Base-by-base conservation (phyloP, 352 stramenopile species). In the Salisapilia sapeloensis region DNA sequence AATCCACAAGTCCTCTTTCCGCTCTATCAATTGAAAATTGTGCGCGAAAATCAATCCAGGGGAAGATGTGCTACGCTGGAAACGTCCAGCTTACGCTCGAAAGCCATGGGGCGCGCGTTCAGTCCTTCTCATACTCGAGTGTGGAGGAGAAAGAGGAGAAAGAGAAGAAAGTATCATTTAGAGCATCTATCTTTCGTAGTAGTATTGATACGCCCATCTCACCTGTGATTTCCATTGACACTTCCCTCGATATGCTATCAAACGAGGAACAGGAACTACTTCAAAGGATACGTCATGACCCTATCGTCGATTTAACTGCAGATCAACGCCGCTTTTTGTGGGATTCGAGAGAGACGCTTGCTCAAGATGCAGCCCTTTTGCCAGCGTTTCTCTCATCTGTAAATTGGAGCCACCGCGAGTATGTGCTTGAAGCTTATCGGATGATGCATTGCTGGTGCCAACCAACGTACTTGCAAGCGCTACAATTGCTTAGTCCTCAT, bases 371-470 rank as follows among this genome's bases (percentile, higher is more conserved):
- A 1, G 80, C 67, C 16, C 42, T 96, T 6, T 44, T 91, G 5
- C 77, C 82, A 20, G 80, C 76, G 17, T 83, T 93, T 40, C 42
- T 95, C 33, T 52, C 83, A 12, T 83, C 71, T 0, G 76, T 92
- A 11, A 52, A 95, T 29, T 94, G 80, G 76, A 60, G 53, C 20
- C 57, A 84, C 35, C 58, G 66, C 16, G 55, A 64, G 13, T 55
- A 87, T 42, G 80, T 87, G 4, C 55, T 80, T 32, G 66, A 93
- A 40, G 69, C 60, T 2, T 92, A 95, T 33, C 49, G 63, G 0
- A 39, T 91, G 15, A 32, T 94, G 11, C 54, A 81, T 24, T 39
- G 64, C 4, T 95, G 81, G 82, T 58, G 56, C 3, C 66, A 70
- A 13, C 71, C 76, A 7, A 84, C 70, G 1, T 85, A 82, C 28